Conservation (phyloP, 345 rosid genomes). For the Toxicodendron radicans region DNA sequence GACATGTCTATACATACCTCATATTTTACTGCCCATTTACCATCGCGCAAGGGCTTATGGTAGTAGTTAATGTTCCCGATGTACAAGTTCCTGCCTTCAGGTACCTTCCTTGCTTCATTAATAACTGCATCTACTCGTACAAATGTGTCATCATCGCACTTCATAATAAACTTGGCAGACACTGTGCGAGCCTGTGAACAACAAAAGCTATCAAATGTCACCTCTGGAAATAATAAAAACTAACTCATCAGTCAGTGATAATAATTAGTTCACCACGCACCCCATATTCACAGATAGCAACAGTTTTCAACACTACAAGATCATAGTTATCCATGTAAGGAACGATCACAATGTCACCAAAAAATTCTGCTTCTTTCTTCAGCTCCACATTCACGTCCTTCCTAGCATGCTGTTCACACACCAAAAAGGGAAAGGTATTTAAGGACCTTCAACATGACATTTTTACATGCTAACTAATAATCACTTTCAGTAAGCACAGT, state of each 20-base stretch:
- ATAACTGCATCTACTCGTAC: conserved; percentile 73
- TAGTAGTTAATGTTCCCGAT: conserved; percentile 87
- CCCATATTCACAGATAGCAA: conserved; percentile 96
- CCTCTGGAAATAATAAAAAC: background rate
- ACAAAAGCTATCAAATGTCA: conserved; percentile 16
- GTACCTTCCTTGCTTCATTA: conserved; percentile 62
- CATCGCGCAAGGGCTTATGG: conserved; percentile 81
- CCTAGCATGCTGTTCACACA: conserved; percentile 62
- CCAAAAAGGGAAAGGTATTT: conserved; percentile 15
- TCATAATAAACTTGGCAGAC: conserved; percentile 77
- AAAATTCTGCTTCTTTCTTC: conserved; percentile 94
- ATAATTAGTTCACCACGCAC: conserved; percentile 42
- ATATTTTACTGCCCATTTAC: conserved; percentile 98
- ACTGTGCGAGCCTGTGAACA: conserved; percentile 54
- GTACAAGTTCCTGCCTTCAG: conserved; percentile 62
- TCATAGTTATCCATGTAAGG: conserved; percentile 97
- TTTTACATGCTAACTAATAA: background rate
- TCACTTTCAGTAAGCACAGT: background rate
- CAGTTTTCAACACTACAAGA: conserved; percentile 90
- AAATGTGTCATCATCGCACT: conserved; percentile 94
- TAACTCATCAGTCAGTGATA: conserved; percentile 1
- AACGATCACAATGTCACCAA: conserved; percentile 82
- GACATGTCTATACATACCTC: conserved; percentile 51
- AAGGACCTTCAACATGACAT: conserved; percentile 11
- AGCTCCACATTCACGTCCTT: conserved; percentile 87